Conservation (phyloP, 139 green algal genomes). For the Picochlorum sp. region DNA sequence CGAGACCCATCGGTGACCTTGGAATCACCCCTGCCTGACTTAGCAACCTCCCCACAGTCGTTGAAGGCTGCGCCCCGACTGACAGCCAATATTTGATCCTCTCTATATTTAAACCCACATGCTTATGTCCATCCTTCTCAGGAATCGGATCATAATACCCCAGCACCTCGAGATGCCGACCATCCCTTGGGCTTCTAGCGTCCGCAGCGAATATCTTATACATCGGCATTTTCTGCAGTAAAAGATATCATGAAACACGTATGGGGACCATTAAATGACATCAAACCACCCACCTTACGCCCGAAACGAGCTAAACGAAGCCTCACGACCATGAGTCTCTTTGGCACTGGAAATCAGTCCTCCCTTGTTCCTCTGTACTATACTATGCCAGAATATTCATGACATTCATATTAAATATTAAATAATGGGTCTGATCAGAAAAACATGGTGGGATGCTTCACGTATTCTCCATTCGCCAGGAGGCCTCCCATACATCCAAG, state of each 20-base stretch:
- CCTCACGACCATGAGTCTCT: slow-evolving; percentile 50
- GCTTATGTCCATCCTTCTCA: slow-evolving; percentile 77
- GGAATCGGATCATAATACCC: slow-evolving; percentile 77
- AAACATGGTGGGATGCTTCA: too few relatives aligned
- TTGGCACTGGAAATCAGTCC: not conserved
- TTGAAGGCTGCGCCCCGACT: slow-evolving; percentile 66
- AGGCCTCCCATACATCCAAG: too few relatives aligned
- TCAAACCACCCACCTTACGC: slow-evolving; percentile 23
- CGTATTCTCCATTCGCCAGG: too few relatives aligned
- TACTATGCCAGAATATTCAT: not conserved
- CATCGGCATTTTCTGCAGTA: slow-evolving; percentile 61
- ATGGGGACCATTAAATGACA: not conserved
- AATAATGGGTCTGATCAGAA: not conserved
- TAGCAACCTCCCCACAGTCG: slow-evolving; percentile 62
- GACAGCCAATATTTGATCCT: slow-evolving; percentile 81
- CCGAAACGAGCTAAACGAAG: slow-evolving; percentile 74
- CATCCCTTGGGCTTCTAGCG: slow-evolving; percentile 49
- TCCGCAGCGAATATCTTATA: slow-evolving; percentile 78
- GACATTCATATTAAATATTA: not conserved
- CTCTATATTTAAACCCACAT: slow-evolving; percentile 67
- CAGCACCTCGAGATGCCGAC: slow-evolving; percentile 67
- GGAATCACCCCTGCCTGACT: slow-evolving; percentile 63
- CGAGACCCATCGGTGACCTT: slow-evolving; percentile 24
- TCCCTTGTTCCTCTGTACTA: not conserved
- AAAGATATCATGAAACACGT: not conserved